Percentiles rank a stretch among this genome's conserved stretches.
Evolutionary conservation across 805 yeast genomes (phyloP).

Genomic region (Grigorovia yakushimaensis): DNA sequence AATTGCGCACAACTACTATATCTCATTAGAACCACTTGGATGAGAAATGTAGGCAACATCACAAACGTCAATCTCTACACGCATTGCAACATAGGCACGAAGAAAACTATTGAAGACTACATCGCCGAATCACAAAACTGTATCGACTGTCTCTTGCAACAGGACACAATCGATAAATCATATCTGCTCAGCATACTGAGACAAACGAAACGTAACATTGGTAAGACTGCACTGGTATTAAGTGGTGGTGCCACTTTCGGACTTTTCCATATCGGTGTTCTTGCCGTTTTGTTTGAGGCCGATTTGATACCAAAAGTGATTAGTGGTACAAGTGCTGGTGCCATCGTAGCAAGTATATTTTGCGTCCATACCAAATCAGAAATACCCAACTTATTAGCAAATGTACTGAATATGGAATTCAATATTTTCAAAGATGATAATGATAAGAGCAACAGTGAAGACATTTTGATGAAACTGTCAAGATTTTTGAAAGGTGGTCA

Average conservation of each 20-base stretch:
- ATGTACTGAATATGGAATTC: constrained; percentile 36
- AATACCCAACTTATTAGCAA: constrained; percentile 42
- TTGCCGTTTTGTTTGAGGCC: constrained; percentile 65
- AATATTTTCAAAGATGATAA: constrained; percentile 51
- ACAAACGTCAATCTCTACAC: constrained; percentile 71
- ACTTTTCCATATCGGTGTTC: constrained; percentile 82
- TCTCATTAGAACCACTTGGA: constrained; percentile 75
- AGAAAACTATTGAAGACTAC: constrained; percentile 71
- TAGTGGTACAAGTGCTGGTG: constrained; percentile 94
- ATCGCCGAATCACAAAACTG: constrained; percentile 63
- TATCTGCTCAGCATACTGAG: constrained; percentile 68
- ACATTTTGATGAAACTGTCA: constrained; percentile 41
- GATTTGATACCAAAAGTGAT: constrained; percentile 76
- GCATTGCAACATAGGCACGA: constrained; percentile 80
- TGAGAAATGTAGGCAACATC: constrained; percentile 77
- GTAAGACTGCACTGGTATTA: constrained; percentile 87
- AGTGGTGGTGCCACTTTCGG: constrained; percentile 97
- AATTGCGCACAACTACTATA: constrained; percentile 59
- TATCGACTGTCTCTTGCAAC: constrained; percentile 13
- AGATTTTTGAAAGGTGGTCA: constrained; percentile 75
- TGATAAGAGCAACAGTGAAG: constrained; percentile 40
- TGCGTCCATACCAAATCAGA: constrained; percentile 76
- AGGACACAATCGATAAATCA: constrained; percentile 46
- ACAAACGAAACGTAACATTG: constrained; percentile 84
- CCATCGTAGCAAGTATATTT: constrained; percentile 82